A percentile compares a stretch with the other conserved stretches of the same genome.
Evolutionary conservation across 2,329 filamentous ascomycete species (phyloP).

Genomic region (Cylindrodendrum hubeiense): DNA sequence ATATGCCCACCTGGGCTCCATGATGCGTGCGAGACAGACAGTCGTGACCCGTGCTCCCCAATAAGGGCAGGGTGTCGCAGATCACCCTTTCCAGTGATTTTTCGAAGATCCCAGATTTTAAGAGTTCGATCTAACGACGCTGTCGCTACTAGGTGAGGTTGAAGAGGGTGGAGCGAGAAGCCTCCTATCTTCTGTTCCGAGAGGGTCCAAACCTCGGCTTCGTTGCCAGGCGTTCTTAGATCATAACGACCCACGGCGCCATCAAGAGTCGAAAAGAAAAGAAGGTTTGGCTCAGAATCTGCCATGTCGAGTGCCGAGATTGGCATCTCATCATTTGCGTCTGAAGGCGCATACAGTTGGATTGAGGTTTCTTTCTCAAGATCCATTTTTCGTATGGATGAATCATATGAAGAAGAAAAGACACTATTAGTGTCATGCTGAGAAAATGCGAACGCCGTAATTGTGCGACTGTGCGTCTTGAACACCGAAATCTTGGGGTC

Average conservation of each 20-base stretch:
- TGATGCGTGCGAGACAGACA: conserved; percentile 92
- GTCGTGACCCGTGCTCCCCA: conserved; percentile 83
- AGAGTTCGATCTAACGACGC: conserved; percentile 90
- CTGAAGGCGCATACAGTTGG: conserved; percentile 83
- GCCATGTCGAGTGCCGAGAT: conserved; percentile 89
- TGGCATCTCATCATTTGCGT: conserved; percentile 78
- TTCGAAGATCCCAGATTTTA: conserved; percentile 92
- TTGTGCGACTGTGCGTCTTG: conserved; percentile 90
- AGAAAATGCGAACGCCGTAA: conserved; percentile 85
- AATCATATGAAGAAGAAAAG: conserved; percentile 92
- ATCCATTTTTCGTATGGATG: conserved; percentile 88
- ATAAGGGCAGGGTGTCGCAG: conserved; percentile 75
- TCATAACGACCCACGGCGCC: conserved; percentile 88
- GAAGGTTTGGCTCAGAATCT: conserved; percentile 73
- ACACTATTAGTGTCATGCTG: conserved; percentile 79
- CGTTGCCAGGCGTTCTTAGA: conserved; percentile 67
- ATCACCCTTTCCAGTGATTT: conserved; percentile 75
- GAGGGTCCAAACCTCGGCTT: conserved; percentile 77
- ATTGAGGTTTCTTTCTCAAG: conserved; percentile 82
- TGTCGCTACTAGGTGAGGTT: conserved; percentile 87
- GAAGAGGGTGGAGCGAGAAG: conserved; percentile 84
- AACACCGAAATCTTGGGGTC: conserved; percentile 89
- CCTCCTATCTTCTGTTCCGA: conserved; percentile 96
- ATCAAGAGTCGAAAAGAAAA: conserved; percentile 90
- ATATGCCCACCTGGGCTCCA: conserved; percentile 89